Evolutionary conservation across 139 green algal genomes (phyloP), one percentile per base, ranked within the genome.

Genomic region (Dunaliella primolecta): DNA sequence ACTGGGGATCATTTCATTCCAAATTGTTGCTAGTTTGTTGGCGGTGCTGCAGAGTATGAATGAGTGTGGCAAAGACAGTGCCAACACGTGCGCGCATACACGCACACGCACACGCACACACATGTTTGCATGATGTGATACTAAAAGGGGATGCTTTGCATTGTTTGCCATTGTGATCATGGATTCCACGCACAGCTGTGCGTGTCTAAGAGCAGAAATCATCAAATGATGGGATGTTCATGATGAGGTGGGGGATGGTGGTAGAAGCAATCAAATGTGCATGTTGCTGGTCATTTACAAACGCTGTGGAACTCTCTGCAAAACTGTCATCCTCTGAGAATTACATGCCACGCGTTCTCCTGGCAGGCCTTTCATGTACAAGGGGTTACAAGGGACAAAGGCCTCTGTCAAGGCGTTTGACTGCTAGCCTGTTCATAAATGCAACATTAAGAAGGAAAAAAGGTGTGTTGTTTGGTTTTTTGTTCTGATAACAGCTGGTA

Each of bases 241-340:
- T 72, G 30, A 0, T 78, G 82, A 81, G 87, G 77, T 35, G 83
- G 57, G 81, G 20, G 25, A 23, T 21, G 74, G 29, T 32, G 11
- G 25, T 80, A 27, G 27, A 34, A 21, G 21, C n/a, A 34, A 20
- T 32, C 11, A 27, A 21, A 27, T 34, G 74, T 80, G 74, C 20
- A 27, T 27, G n/a, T 24, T 80, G 11, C 20, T 36, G 74, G 11
- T 21, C 23, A 25, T 80, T 80, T 25, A 80, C 25, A 11, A n/a
- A 80, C 21, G 23, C 29, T 80, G 29, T 23, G 24, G n/a, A n/a
- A n/a, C n/a, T n/a, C n/a, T n/a, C n/a, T 34, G 29, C 74, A 34
- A 25, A 29, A 29, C 20, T 72, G 56, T n/a, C 20, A 23, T n/a
- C 23, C 20, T 72, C 23, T 20, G 20, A 29, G 56, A 20, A 72